phyloP scores from a whole-genome alignment of 106 monocot species.

The Acorus calamus region DNA sequence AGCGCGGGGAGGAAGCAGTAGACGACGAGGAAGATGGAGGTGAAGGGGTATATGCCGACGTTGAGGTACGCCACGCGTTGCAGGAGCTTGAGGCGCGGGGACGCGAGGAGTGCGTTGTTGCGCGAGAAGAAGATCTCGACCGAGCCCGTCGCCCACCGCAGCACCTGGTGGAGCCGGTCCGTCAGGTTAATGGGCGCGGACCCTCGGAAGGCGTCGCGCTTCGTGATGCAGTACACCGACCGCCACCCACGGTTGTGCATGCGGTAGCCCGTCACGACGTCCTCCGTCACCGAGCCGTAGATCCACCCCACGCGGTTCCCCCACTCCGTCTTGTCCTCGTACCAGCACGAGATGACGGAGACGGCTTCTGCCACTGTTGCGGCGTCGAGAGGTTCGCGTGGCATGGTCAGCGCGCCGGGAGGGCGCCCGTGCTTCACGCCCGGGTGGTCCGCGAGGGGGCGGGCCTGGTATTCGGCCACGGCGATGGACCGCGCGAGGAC shows the following conservation, averaged over 20 bases:
- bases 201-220: conserved; percentile 77
- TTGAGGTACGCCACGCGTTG: conserved; percentile 85
- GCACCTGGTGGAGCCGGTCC: conserved; percentile 84
- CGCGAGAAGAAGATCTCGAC: conserved; percentile 89
- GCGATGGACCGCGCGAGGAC: not conserved
- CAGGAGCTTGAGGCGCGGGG: conserved; percentile 61
- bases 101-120: conserved; percentile 66
- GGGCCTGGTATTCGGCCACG: conserved; percentile 10
- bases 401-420: conserved; percentile 4
- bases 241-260: conserved; percentile 93
- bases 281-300: conserved; percentile 90
- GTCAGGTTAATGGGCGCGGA: conserved; percentile 90
- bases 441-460: conserved; percentile 15
- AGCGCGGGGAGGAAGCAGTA: conserved; percentile 88
- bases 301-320: conserved; percentile 76
- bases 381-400: not conserved
- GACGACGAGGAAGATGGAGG: conserved; percentile 72
- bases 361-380: conserved; percentile 68
- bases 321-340: conserved; percentile 92
- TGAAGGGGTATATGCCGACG: conserved; percentile 93
- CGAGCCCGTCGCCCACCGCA: conserved; percentile 86
- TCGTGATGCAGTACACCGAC: conserved; percentile 73
- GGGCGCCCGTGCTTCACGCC: conserved; percentile 6
- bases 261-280: conserved; percentile 85
- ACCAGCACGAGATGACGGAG: conserved; percentile 90